Percentiles rank a stretch among this genome's conserved stretches.
These are phyloP conservation scores for Musa acuminata DNA, from an alignment of 176 grass and related monocot species.

Conservation along the genomic window DNA sequence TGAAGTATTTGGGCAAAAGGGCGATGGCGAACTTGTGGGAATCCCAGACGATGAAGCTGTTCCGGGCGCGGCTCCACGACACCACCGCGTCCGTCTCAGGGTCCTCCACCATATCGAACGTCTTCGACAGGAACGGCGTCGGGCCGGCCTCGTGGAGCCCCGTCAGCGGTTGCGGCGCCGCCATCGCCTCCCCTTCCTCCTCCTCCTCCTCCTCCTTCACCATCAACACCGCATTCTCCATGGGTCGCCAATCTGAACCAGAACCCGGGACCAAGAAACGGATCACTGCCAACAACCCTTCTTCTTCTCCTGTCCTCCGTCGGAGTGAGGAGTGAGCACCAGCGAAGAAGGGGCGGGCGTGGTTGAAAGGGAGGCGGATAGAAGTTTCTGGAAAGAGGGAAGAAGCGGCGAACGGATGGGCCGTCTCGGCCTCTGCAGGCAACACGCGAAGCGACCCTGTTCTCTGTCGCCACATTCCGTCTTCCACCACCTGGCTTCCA, in stretches of 20 bases:
- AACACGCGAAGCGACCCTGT: not conserved
- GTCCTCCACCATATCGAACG: slow-evolving; percentile 15
- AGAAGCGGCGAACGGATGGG: not conserved
- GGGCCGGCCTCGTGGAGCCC: slow-evolving; percentile 8
- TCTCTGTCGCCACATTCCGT: too few species aligned
- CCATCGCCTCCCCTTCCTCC: not conserved
- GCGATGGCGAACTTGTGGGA: slow-evolving; percentile 34
- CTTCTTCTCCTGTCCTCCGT: not conserved
- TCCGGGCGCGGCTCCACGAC: slow-evolving; percentile 6
- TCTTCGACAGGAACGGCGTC: slow-evolving; percentile 15
- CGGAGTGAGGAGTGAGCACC: not conserved
- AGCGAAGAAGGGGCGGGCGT: not conserved
- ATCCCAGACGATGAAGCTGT: slow-evolving; percentile 59
- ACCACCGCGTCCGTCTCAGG: slow-evolving; percentile 8
- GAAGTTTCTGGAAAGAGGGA: slow-evolving; percentile 7
- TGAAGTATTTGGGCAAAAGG: slow-evolving; percentile 35
- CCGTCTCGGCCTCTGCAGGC: not conserved
- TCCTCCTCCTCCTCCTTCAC: slow-evolving; percentile 1
- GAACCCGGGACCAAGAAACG: not conserved
- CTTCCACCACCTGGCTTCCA: too few species aligned
- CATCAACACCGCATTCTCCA: not conserved
- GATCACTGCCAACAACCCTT: not conserved
- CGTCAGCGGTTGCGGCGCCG: slow-evolving; percentile 2
- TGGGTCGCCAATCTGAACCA: not conserved
- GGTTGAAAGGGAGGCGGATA: not conserved